Base-by-base conservation (phyloP, 371 early-diverging fungal genomes). In the Mucor irregularis region DNA sequence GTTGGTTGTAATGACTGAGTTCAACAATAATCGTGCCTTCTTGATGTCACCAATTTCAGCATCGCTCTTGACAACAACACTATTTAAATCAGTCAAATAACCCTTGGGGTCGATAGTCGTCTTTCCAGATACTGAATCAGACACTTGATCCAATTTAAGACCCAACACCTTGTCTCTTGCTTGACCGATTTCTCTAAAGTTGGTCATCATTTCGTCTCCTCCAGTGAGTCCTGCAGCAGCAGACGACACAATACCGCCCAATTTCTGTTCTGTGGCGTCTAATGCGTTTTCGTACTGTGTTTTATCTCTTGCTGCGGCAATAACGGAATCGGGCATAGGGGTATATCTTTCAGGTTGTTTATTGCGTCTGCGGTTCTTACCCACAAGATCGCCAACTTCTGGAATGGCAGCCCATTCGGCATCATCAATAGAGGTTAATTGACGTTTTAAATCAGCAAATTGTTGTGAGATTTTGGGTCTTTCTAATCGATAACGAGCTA, bases 31-130 rank as follows among this genome's bases (percentile, higher is more conserved):
- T 6, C 98, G 83, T 0, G 99, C 97, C 53, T 93, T 91, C 58
- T 94, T 92, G 54, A 96, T 85, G 76, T 97, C 98, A 37, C 93
- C 92, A 58, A 98, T 91, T 58, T 96, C 98, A 1, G 95, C 90
- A 31, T 87, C 93, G 44, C 84, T 89, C 61, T 91, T 91, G 19
- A 91, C 74, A 0, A 84, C 86, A 1, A 94, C 81, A 61, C 90
- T 89, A 66, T 89, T 90, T 33, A 98, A 81, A 58, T 91, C 95
- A 0, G 98, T 96, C 51, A 97, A 69, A 64, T 97, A 98, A 7
- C 98, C 97, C 51, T 90, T 91, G 2, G 97, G 94, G 60, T 97
- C 97, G 28, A 97, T 85, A 2, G 83, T 92, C 8, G 86, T 91
- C 69, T 87, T 85, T 11, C 94, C 94, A 0, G 90, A 85, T 1